Base-by-base conservation (phyloP, 1,284 basidiomycete species). In the Grifola frondosa region DNA sequence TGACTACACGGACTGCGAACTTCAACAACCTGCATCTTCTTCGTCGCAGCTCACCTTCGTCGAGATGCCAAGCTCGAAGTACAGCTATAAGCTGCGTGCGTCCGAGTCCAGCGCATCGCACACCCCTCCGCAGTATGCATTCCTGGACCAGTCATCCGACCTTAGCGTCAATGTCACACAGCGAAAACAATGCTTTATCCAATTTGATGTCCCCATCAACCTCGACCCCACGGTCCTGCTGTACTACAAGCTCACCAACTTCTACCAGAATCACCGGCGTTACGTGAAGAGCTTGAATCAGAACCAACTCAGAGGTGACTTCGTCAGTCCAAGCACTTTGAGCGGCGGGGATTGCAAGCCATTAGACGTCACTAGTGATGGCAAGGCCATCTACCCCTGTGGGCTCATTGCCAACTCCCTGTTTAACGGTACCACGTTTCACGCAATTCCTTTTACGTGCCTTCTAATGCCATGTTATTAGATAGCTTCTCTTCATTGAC, bases 351-450 rank as follows among this genome's bases (percentile, higher is more conserved):
- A 95, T 58, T 99, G 95, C 77, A 93, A 94, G 66, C 97, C 97
- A 2, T 74, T 97, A 31, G 91, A 70, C 17, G 40, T 15, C 24
- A 58, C 69, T 32, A n/a, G n/a, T n/a, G 64, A 68, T 46, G 66
- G 61, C 49, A 81, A 78, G 60, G 71, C 79, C 6, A 80, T 92
- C 60, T 99, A 95, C 63, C 97, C 97, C 0, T 99, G 97, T 57
- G 97, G 97, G 25, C 73, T 99, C 50, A 97, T 99, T 53, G 97
- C 97, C 36, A 99, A 99, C 69, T 96, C 92, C n/a, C 46, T 94
- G 7, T 99, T 98, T 74, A 99, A 99, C 61, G 95, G 91, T 90
- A 42, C 28, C 79, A 60, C 16, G 2, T 17, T 28, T 22, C 19
- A n/a, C 40, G n/a, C 11, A 30, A 15, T 6, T 34, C 13, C 22